phyloP scores from a whole-genome alignment of 768 basidiomycete species.

The Cyclocybe aegerita region DNA sequence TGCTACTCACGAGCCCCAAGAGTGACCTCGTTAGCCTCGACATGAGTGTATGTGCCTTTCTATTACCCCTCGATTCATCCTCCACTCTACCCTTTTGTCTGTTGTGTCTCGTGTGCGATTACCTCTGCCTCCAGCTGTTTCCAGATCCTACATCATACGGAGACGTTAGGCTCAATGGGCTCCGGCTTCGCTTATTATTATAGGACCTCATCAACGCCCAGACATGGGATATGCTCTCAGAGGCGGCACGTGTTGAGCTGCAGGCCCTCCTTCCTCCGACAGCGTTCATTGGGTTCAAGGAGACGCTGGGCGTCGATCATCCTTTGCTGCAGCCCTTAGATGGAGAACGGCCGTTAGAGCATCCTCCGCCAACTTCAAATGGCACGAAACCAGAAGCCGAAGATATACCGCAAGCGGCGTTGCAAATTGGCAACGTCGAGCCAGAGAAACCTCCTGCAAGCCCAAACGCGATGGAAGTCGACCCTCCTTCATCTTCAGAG shows the following conservation, averaged over 20 bases:
- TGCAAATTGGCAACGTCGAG: too few relatives aligned
- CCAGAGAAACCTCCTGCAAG: too few relatives aligned
- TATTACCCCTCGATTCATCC: background rate
- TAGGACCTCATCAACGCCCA: slow-evolving; percentile 49
- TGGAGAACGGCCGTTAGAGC: slow-evolving; percentile 3
- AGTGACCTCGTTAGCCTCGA: slow-evolving; percentile 49
- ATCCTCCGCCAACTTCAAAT: background rate
- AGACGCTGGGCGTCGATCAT: slow-evolving; percentile 34
- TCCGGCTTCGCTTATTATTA: slow-evolving; percentile 9
- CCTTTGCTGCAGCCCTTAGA: slow-evolving; percentile 26
- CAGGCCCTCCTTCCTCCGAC: slow-evolving; percentile 45
- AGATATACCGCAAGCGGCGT: too few relatives aligned
- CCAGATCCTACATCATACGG: too few relatives aligned
- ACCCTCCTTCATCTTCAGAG: too few relatives aligned
- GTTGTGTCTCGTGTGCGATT: slow-evolving; percentile 4
- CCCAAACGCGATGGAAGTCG: too few relatives aligned
- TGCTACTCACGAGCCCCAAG: slow-evolving; percentile 44
- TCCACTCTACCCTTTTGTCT: slow-evolving; percentile 4
- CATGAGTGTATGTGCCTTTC: slow-evolving; percentile 43
- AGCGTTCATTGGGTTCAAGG: slow-evolving; percentile 34
- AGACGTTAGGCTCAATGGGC: slow-evolving; percentile 19
- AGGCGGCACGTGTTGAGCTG: slow-evolving; percentile 35
- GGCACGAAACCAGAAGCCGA: too few relatives aligned
- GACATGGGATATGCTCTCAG: slow-evolving; percentile 47
- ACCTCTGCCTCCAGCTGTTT: background rate